phyloP scores from a whole-genome alignment of 306 rosid genomes.

The Medicago truncatula region MtrunA17r5.0-ANR NC_053043.1:49998001-49998500 shows the following conservation, averaged over 20 bases:
- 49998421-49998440: slow-evolving; percentile 90
- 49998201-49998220: slow-evolving; percentile 10
- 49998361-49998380: slow-evolving; percentile 96
- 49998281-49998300: slow-evolving; percentile 99
- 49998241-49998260: slow-evolving; percentile 98
- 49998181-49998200: slow-evolving; percentile 11
- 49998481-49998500: slow-evolving; percentile 95
- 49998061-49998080: background rate
- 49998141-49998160: slow-evolving; percentile 5
- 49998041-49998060: slow-evolving; percentile 33
- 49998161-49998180: slow-evolving; percentile 2
- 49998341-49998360: slow-evolving; percentile 80
- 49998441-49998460: slow-evolving; percentile 95
- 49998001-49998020: slow-evolving; percentile 92
- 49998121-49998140: slow-evolving; percentile 7
- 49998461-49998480: slow-evolving; percentile 93
- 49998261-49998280: slow-evolving; percentile 99
- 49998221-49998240: slow-evolving; percentile 33
- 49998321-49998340: slow-evolving; percentile 90
- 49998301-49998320: slow-evolving; percentile 96
- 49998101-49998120: slow-evolving; percentile 6
- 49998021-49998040: slow-evolving; percentile 39
- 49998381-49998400: slow-evolving; percentile 99
- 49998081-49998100: slow-evolving; percentile 6
- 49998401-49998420: slow-evolving; percentile 98